Evolutionary conservation across 2,329 filamentous ascomycete species (phyloP), one percentile per base, ranked within the genome.

Genomic region (Penicillium frequentans): DNA sequence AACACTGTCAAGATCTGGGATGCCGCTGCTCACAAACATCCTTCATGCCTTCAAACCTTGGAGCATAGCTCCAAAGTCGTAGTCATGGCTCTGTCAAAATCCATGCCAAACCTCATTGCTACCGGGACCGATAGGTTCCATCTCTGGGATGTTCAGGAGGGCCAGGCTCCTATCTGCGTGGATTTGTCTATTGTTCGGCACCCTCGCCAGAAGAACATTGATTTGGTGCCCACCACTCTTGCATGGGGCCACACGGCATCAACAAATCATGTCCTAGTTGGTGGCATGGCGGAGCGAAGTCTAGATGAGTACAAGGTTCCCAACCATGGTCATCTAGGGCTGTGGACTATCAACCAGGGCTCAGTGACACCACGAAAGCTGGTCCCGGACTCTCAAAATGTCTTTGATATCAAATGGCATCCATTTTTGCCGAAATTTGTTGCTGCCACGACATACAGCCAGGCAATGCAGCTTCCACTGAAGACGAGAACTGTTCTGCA

Each of bases 331-430:
- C 80, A 85, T 57, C 74, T 85, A 10, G 80, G 77, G 42, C 61
- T 85, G 1, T 87, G 83, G 83, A 77, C 81, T 58, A 63, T 84
- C 3, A 65, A 71, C 14, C 75, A 79, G 33, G 69, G 74, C 3
- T 63, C 69, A 10, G 64, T 74, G 5, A 61, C 58, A 64, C 24
- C 60, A 82, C 35, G 53, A 1, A 62, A 71, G n/a, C 67, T 85
- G 0, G 69, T 71, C 11, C 79, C 79, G 1, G 76, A 77, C 16
- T 78, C 79, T 1, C 79, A 80, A 35, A 84, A 83, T 56, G 78
- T 86, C 0, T 86, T 86, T 63, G 84, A 87, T 60, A 72, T 83
- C 2, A 76, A 81, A 1, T 88, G 84, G 79, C 84, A 85, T 62
- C 79, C 81, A 0, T 71, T 60, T 8, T 66, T 79, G 5, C 72